Percentiles rank a stretch among this genome's conserved stretches.
These are phyloP conservation scores for Biscogniauxia mediterranea DNA, from an alignment of 2,329 filamentous ascomycete species.

Conservation along the genomic window DNA sequence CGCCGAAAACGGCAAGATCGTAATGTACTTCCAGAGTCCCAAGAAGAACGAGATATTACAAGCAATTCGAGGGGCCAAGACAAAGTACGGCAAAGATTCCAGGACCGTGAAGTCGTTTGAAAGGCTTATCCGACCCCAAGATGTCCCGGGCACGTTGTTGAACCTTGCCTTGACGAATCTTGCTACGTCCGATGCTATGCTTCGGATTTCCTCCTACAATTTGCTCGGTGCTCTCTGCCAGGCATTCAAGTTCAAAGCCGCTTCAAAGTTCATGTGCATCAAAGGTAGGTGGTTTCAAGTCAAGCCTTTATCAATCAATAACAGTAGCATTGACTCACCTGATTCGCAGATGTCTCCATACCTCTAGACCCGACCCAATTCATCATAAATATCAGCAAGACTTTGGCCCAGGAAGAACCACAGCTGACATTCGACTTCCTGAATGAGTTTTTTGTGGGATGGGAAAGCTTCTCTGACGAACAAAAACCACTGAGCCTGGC, in stretches of 20 bases:
- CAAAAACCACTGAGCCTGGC: conserved; percentile 65
- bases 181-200: conserved; percentile 57
- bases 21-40: conserved; percentile 70
- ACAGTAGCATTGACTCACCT: conserved; percentile 10
- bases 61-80: conserved; percentile 61
- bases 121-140: conserved; percentile 65
- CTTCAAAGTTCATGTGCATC: conserved; percentile 59
- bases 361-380: conserved; percentile 63
- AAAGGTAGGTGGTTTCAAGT: conserved; percentile 46
- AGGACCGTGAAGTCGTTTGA: conserved; percentile 61
- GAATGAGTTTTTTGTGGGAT: conserved; percentile 71
- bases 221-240: conserved; percentile 64
- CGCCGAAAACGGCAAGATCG: conserved; percentile 67
- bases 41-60: conserved; percentile 63
- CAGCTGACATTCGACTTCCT: conserved; percentile 68
- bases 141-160: conserved; percentile 67
- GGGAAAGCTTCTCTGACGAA: conserved; percentile 67
- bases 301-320: neutral
- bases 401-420: conserved; percentile 61
- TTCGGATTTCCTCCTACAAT: conserved; percentile 66
- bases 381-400: conserved; percentile 63
- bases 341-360: conserved; percentile 55
- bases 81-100: conserved; percentile 63
- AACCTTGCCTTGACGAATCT: conserved; percentile 68
- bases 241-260: conserved; percentile 64